Conservation (phyloP, 768 basidiomycete genomes). For the Pluteus cervinus region DNA sequence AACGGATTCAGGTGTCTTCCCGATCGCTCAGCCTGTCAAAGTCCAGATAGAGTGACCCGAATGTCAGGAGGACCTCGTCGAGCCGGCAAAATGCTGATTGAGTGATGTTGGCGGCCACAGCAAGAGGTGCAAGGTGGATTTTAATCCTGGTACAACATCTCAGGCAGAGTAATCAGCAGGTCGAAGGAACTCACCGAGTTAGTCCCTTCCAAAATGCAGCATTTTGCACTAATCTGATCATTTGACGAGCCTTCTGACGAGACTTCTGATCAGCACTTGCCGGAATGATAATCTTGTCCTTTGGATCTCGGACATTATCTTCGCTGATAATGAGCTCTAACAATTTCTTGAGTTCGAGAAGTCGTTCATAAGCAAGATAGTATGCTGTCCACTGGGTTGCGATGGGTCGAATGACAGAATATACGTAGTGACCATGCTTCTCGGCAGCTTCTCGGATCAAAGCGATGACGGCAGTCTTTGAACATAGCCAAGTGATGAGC, state of each 20-base stretch:
- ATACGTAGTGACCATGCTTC: neutral
- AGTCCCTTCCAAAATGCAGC: conserved; percentile 23
- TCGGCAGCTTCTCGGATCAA: conserved; percentile 16
- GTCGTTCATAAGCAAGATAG: conserved; percentile 23
- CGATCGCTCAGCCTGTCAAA: conserved; percentile 11
- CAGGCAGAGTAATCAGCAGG: conserved; percentile 4
- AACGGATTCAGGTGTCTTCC: conserved; percentile 10
- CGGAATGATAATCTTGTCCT: conserved; percentile 12
- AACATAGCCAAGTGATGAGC: conserved; percentile 32
- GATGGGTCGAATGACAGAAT: conserved; percentile 22
- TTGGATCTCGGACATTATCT: conserved; percentile 10
- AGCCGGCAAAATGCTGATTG: conserved; percentile 21
- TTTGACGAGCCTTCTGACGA: conserved; percentile 16
- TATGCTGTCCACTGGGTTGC: conserved; percentile 32
- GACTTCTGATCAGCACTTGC: conserved; percentile 17
- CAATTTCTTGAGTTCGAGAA: conserved; percentile 18
- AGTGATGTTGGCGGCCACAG: conserved; percentile 21
- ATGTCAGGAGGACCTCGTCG: conserved; percentile 24
- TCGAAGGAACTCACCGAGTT: conserved; percentile 14
- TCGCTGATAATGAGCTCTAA: conserved; percentile 14
- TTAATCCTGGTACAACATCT: conserved; percentile 16
- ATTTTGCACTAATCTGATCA: conserved; percentile 21
- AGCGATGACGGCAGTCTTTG: conserved; percentile 26
- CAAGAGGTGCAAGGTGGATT: conserved; percentile 23
- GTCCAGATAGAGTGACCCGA: conserved; percentile 17